phyloP scores from a whole-genome alignment of 108 stramenopile species.

The Nannochloropsis gaditana region DNA sequence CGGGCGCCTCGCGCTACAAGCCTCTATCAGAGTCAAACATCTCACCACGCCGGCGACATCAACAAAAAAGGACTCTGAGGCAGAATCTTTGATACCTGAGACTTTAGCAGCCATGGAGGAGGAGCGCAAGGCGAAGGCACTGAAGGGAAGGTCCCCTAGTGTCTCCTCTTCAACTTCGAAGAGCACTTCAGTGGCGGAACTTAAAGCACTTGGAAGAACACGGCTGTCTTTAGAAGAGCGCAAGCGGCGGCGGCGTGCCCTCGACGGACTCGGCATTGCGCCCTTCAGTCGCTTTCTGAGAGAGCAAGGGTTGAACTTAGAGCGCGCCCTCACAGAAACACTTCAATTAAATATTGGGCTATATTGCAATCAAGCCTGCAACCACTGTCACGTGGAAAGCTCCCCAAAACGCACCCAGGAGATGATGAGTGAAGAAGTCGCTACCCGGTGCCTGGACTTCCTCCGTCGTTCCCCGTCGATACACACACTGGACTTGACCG shows the following conservation, averaged over 20 bases:
- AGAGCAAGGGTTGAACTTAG: conserved; percentile 23
- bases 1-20: neutral
- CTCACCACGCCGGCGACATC: neutral
- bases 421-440: conserved; percentile 68
- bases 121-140: neutral
- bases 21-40: no score
- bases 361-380: conserved; percentile 82
- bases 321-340: conserved; percentile 48
- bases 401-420: conserved; percentile 78
- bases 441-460: conserved; percentile 73
- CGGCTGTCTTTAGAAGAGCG: conserved; percentile 75
- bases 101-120: conserved; percentile 6
- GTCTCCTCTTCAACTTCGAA: neutral
- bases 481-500: conserved; percentile 84
- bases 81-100: neutral
- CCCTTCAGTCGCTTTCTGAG: conserved; percentile 67
- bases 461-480: conserved; percentile 68
- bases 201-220: conserved; percentile 57
- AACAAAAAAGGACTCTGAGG: neutral
- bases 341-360: conserved; percentile 95
- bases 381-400: conserved; percentile 62
- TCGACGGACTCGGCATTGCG: conserved; percentile 71
- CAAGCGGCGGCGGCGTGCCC: conserved; percentile 69
- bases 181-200: conserved; percentile 42
- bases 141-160: neutral